phyloP scores from a whole-genome alignment of 2,329 filamentous ascomycete species.

The Zymoseptoria tritici region DNA sequence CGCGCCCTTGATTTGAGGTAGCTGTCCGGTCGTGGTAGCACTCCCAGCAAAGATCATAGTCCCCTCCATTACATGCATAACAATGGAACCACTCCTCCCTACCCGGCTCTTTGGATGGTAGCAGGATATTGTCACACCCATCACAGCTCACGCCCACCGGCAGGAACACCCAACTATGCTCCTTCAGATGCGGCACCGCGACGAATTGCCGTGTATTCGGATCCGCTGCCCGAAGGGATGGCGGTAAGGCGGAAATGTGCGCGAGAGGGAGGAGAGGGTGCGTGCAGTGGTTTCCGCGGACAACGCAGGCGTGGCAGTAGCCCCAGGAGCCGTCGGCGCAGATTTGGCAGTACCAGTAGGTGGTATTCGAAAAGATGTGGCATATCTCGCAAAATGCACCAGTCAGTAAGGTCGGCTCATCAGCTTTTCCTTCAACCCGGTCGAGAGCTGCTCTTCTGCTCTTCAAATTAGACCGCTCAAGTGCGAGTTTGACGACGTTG shows the following conservation, averaged over 20 bases:
- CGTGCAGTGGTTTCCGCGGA: conserved; percentile 70
- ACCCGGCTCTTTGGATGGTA: not conserved
- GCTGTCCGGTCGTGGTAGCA: conserved; percentile 67
- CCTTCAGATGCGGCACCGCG: conserved; percentile 30
- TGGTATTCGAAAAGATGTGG: conserved; percentile 64
- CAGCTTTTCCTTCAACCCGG: conserved; percentile 38
- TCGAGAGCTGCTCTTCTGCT: conserved; percentile 29
- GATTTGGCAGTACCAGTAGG: conserved; percentile 79
- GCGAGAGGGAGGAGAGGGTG: conserved; percentile 73
- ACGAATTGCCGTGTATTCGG: conserved; percentile 16
- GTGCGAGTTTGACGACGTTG: not conserved
- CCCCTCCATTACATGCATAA: conserved; percentile 65
- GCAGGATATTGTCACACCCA: conserved; percentile 56
- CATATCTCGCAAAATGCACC: conserved; percentile 83
- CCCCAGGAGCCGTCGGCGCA: conserved; percentile 96
- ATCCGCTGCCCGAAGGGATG: conserved; percentile 15
- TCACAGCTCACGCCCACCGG: conserved; percentile 66
- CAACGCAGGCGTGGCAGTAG: conserved; percentile 82
- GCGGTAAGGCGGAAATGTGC: conserved; percentile 38
- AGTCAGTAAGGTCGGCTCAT: conserved; percentile 54
- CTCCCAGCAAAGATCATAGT: conserved; percentile 74
- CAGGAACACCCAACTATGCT: conserved; percentile 36
- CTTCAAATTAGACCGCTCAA: conserved; percentile 17
- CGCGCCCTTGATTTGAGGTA: conserved; percentile 63
- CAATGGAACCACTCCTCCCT: conserved; percentile 62